Conservation (phyloP, 768 basidiomycete genomes). For the Boletus rufocinnamomeus region DNA sequence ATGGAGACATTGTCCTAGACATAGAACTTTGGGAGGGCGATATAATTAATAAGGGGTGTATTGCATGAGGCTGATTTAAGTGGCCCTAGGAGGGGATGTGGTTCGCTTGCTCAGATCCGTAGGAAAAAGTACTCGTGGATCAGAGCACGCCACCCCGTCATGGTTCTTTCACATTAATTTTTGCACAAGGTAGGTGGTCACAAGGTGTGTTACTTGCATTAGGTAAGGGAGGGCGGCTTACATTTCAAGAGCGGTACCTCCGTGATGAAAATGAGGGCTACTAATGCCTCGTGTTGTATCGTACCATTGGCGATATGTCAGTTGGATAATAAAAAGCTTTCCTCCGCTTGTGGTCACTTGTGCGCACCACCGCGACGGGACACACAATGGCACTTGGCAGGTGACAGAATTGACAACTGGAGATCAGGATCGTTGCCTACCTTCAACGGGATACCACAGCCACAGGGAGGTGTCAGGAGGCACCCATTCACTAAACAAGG, state of each 20-base stretch:
- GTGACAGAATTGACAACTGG: not conserved
- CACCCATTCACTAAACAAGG: not conserved
- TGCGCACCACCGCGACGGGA: not conserved
- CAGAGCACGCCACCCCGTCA: not conserved
- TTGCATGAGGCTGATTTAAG: not conserved
- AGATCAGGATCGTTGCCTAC: not conserved
- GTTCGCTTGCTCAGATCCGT: not conserved
- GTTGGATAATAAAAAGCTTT: not conserved
- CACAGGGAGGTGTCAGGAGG: not conserved
- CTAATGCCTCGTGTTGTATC: not conserved
- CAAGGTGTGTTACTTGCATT: not conserved
- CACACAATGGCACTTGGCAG: not conserved
- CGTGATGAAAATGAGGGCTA: not conserved
- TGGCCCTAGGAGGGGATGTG: not conserved
- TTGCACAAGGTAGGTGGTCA: not conserved
- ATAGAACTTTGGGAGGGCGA: not conserved
- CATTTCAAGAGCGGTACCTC: not conserved
- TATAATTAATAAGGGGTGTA: not conserved
- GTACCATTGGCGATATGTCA: not conserved
- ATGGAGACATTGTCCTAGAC: constrained; percentile 10
- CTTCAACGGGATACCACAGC: not conserved
- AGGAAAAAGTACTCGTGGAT: too few relatives aligned
- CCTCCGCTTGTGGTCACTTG: not conserved
- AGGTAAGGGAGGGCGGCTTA: too few relatives aligned
- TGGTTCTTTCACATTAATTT: too few relatives aligned